phyloP scores from a whole-genome alignment of 129 eudicot species.

The Saposhnikovia divaricata region DNA sequence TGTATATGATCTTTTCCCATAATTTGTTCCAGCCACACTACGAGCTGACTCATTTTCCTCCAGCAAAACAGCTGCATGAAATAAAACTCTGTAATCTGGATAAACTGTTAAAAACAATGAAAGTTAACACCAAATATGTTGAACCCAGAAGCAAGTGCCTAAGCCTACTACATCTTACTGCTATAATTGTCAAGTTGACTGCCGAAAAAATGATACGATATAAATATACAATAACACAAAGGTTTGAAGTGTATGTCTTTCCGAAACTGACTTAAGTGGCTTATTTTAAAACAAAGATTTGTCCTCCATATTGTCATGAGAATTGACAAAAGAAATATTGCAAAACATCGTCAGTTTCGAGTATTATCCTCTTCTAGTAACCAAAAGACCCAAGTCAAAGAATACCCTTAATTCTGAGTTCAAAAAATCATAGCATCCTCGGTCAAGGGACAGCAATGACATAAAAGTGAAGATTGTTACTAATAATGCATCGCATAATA shows the following conservation, averaged over 20 bases:
- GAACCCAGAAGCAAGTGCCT: not conserved
- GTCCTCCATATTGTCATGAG: not conserved
- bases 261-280: not conserved
- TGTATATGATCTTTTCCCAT: slow-evolving; percentile 64
- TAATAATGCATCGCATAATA: too few relatives aligned
- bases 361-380: not conserved
- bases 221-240: not conserved
- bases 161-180: not conserved
- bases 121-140: not conserved
- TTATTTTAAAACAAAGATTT: not conserved
- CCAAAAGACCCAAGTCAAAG: not conserved
- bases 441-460: not conserved
- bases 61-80: slow-evolving; percentile 44
- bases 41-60: slow-evolving; percentile 56
- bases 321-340: too few relatives aligned
- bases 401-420: not conserved
- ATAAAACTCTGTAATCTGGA: not conserved
- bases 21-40: slow-evolving; percentile 40
- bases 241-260: not conserved
- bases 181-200: not conserved
- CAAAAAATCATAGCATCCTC: not conserved
- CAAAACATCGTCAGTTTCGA: not conserved
- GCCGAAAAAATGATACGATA: not conserved
- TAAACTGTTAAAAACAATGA: not conserved
- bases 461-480: not conserved